These are phyloP conservation scores for Plenodomus lindquistii DNA, from an alignment of 2,329 filamentous ascomycete genomes.

Conservation along the genomic window DNA sequence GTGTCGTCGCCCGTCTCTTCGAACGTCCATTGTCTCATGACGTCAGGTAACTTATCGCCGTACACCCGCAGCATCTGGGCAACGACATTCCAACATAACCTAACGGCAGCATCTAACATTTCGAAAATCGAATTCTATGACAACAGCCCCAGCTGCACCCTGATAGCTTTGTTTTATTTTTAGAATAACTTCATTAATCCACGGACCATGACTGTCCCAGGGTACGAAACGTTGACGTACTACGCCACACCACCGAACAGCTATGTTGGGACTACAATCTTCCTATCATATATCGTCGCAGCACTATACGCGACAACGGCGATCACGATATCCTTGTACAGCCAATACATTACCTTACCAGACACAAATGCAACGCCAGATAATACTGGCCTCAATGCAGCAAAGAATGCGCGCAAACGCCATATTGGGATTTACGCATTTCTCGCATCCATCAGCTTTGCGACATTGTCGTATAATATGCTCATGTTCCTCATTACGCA, in stretches of 20 bases:
- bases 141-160: no score
- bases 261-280: slow-evolving; percentile 34
- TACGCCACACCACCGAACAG: slow-evolving; percentile 33
- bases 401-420: slow-evolving; percentile 19
- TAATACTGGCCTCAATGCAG: slow-evolving; percentile 9
- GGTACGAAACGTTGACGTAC: slow-evolving; percentile 6
- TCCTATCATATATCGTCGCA: slow-evolving; percentile 35
- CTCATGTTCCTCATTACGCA: slow-evolving; percentile 33
- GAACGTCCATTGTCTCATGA: slow-evolving; percentile 34
- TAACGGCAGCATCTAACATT: slow-evolving; percentile 11
- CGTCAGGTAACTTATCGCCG: slow-evolving; percentile 30
- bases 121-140: no score
- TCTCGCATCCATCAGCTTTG: slow-evolving; percentile 33
- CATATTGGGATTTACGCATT: slow-evolving; percentile 34
- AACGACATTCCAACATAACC: slow-evolving; percentile 1
- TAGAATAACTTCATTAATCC: no score
- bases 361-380: not conserved
- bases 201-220: slow-evolving; percentile 13
- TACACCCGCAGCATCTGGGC: slow-evolving; percentile 5
- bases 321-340: slow-evolving; percentile 21
- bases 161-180: no score
- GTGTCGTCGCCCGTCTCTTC: slow-evolving; percentile 24
- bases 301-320: slow-evolving; percentile 27
- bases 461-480: slow-evolving; percentile 36
- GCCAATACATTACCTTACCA: slow-evolving; percentile 18